These are phyloP conservation scores for Yarrowia sp. DNA, from an alignment of 805 yeast genomes.

Conservation along the genomic window DNA sequence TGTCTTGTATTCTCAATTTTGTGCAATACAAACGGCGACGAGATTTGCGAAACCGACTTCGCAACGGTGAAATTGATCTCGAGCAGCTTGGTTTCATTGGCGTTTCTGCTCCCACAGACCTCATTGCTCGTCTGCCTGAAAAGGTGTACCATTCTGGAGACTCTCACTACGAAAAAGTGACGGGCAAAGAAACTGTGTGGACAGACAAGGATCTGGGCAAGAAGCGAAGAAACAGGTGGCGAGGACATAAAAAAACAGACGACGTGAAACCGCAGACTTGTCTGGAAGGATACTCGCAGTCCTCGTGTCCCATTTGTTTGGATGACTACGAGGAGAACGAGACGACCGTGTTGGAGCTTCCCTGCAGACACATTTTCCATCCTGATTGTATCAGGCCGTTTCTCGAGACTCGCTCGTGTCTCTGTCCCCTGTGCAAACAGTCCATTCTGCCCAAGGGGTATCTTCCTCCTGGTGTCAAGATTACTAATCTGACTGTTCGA, in stretches of 20 bases:
- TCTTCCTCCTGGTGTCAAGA: constrained; percentile 17
- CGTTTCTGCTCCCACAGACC: constrained; percentile 23
- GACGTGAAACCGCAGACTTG: not conserved
- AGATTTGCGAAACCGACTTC: constrained; percentile 2
- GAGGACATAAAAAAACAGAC: not conserved
- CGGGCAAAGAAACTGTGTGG: not conserved
- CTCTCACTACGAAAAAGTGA: not conserved
- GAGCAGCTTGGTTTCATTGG: constrained; percentile 25
- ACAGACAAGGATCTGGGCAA: not conserved
- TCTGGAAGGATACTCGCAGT: constrained; percentile 21
- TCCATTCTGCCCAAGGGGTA: constrained; percentile 26
- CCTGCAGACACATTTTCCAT: constrained; percentile 84
- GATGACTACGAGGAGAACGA: constrained; percentile 65
- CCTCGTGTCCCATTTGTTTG: constrained; percentile 72
- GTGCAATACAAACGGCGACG: constrained; percentile 22
- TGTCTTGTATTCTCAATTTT: constrained; percentile 21
- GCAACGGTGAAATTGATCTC: constrained; percentile 24
- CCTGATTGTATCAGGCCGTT: constrained; percentile 79
- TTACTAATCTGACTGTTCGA: constrained; percentile 25
- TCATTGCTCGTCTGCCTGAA: constrained; percentile 17
- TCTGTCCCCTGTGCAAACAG: constrained; percentile 69
- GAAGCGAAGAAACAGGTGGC: not conserved
- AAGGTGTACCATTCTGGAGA: constrained; percentile 10
- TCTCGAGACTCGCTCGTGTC: constrained; percentile 68
- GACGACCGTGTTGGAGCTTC: constrained; percentile 58